Evolutionary conservation across 257 asterid genomes (phyloP).

Genomic region (Ligustrum vulgare): DNA sequence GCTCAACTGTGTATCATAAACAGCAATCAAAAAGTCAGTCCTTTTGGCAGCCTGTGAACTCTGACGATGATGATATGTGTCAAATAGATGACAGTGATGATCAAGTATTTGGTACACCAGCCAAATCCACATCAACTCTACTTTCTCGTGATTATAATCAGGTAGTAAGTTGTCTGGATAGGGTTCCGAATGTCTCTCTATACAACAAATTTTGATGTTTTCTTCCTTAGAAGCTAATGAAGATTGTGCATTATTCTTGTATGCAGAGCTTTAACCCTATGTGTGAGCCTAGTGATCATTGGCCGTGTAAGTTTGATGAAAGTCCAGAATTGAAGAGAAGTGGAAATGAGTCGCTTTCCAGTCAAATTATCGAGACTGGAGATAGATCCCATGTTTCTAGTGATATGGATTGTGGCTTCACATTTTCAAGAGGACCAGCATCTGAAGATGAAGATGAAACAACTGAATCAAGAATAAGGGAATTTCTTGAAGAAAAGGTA

Average conservation of each 20-base stretch:
- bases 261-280: constrained; percentile 89
- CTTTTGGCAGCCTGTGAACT: constrained; percentile 66
- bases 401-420: constrained; percentile 56
- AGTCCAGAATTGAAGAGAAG: constrained; percentile 60
- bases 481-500: constrained; percentile 95
- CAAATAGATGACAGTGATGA: constrained; percentile 69
- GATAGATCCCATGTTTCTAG: constrained; percentile 40
- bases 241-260: constrained; percentile 17
- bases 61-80: constrained; percentile 95
- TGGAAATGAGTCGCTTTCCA: constrained; percentile 37
- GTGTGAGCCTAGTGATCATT: constrained; percentile 80
- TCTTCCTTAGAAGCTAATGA: constrained; percentile 16
- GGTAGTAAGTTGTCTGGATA: constrained; percentile 44
- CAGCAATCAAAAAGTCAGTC: constrained; percentile 54
- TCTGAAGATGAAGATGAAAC: constrained; percentile 84
- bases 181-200: constrained; percentile 7
- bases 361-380: constrained; percentile 44
- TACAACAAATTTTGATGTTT: constrained; percentile 8
- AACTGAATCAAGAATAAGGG: constrained; percentile 87
- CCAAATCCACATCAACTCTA: constrained; percentile 42
- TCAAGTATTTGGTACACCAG: constrained; percentile 58
- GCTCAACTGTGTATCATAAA: constrained; percentile 54
- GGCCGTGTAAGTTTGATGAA: constrained; percentile 75
- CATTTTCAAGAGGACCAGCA: constrained; percentile 66
- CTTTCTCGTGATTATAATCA: constrained; percentile 62